Percentiles rank a stretch among this genome's conserved stretches.
These are phyloP conservation scores for Pestalotiopsis fici DNA, from an alignment of 2,329 filamentous ascomycete species.

Conservation along the genomic window DNA sequence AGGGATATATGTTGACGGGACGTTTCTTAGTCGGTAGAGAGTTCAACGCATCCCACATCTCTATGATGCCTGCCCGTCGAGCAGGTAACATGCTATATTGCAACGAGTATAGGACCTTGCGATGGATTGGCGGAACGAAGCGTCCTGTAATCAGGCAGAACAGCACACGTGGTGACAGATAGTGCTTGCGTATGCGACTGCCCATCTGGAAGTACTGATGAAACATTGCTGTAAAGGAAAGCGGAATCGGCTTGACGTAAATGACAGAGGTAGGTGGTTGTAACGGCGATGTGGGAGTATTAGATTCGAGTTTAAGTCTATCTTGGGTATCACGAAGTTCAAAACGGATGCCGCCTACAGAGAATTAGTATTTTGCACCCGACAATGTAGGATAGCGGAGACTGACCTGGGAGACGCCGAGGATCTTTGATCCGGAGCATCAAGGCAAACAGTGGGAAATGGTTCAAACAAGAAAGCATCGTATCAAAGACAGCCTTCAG, in stretches of 20 bases:
- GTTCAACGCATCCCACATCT: constrained; percentile 80
- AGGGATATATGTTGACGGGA: constrained; percentile 31
- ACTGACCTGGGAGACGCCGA: constrained; percentile 76
- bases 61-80: constrained; percentile 73
- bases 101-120: constrained; percentile 91
- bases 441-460: constrained; percentile 94
- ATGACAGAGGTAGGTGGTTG: constrained; percentile 77
- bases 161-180: constrained; percentile 85
- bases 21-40: constrained; percentile 47
- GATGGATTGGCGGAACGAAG: constrained; percentile 92
- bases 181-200: constrained; percentile 90
- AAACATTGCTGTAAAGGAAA: constrained; percentile 93
- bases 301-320: constrained; percentile 41
- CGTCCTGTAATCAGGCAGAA: constrained; percentile 86
- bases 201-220: constrained; percentile 96
- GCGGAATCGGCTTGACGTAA: constrained; percentile 85
- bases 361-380: constrained; percentile 21
- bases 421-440: constrained; percentile 97
- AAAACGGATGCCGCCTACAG: constrained; percentile 78
- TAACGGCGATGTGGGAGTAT: constrained; percentile 19
- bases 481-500: constrained; percentile 92
- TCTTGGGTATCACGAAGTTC: constrained; percentile 77
- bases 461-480: constrained; percentile 88
- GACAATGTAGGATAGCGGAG: neutral
- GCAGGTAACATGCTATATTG: constrained; percentile 98